These are phyloP conservation scores for Suillus discolor DNA, from an alignment of 768 basidiomycete genomes.

Conservation along the genomic window DNA sequence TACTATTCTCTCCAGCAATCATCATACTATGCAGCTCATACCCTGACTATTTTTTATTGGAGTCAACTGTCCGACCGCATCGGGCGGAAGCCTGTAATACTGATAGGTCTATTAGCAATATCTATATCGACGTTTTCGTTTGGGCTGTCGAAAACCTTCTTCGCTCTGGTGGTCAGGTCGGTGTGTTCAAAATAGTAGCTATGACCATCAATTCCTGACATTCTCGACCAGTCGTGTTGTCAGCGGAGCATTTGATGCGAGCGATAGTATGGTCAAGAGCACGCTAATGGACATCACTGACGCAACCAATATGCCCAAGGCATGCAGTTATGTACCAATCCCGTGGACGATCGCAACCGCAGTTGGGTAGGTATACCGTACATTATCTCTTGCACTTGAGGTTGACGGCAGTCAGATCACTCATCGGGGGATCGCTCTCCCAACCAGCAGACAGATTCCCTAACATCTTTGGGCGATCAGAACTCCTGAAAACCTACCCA, in stretches of 20 bases:
- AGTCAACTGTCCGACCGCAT: constrained; percentile 50
- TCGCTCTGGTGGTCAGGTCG: constrained; percentile 18
- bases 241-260: constrained; percentile 55
- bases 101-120: constrained; percentile 46
- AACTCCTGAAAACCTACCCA: constrained; percentile 65
- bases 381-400: constrained; percentile 2
- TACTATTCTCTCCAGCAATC: constrained; percentile 38
- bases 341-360: constrained; percentile 44
- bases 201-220: not conserved
- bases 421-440: constrained; percentile 59
- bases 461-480: constrained; percentile 50
- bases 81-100: constrained; percentile 49
- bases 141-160: constrained; percentile 45
- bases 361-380: constrained; percentile 38
- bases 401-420: constrained; percentile 44
- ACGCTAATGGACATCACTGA: constrained; percentile 41
- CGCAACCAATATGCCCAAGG: constrained; percentile 31
- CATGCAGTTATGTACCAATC: constrained; percentile 62
- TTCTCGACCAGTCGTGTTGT: constrained; percentile 39
- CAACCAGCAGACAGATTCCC: constrained; percentile 71
- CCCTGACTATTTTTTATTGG: constrained; percentile 49
- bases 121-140: constrained; percentile 49
- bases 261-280: constrained; percentile 50
- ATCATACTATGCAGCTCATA: constrained; percentile 50
- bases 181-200: not conserved